phyloP scores from a whole-genome alignment of 371 early-diverging fungal species.

The Gilbertella persicaria region DNA sequence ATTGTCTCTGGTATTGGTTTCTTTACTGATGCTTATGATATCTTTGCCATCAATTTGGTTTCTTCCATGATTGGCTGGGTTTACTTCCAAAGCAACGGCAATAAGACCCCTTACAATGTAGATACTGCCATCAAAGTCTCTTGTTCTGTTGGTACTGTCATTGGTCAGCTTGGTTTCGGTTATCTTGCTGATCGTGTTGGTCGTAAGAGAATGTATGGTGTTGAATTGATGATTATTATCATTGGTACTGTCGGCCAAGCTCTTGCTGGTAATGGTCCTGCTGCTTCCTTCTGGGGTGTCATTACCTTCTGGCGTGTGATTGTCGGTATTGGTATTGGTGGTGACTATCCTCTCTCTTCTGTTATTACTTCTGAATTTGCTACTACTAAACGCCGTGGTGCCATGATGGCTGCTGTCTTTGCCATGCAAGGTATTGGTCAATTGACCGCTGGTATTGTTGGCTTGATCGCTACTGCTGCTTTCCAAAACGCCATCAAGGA shows the following conservation, averaged over 20 bases:
- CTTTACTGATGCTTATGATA: constrained; percentile 89
- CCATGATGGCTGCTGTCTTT: constrained; percentile 85
- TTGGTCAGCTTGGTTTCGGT: constrained; percentile 81
- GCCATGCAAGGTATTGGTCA: constrained; percentile 88
- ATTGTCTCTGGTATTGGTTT: constrained; percentile 88
- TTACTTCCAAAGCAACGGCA: constrained; percentile 48
- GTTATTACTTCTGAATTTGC: constrained; percentile 86
- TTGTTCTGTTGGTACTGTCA: constrained; percentile 73
- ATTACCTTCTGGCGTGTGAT: constrained; percentile 78
- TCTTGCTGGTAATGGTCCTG: constrained; percentile 58
- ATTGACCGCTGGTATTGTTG: constrained; percentile 68
- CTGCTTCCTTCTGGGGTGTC: constrained; percentile 63
- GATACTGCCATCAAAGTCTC: constrained; percentile 75
- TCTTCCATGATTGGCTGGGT: constrained; percentile 77
- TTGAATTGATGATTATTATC: constrained; percentile 78
- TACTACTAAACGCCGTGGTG: constrained; percentile 72
- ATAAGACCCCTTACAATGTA: constrained; percentile 55
- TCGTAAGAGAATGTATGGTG: constrained; percentile 82
- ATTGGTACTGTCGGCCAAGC: constrained; percentile 74
- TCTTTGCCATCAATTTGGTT: constrained; percentile 83
- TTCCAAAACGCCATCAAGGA: constrained; percentile 56
- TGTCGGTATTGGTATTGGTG: constrained; percentile 81
- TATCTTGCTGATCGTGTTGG: constrained; percentile 78
- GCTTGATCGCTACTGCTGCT: constrained; percentile 58
- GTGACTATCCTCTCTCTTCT: constrained; percentile 77